phyloP scores from a whole-genome alignment of 495 filamentous ascomycete genomes.

The Annulohypoxylon maeteangense region DNA sequence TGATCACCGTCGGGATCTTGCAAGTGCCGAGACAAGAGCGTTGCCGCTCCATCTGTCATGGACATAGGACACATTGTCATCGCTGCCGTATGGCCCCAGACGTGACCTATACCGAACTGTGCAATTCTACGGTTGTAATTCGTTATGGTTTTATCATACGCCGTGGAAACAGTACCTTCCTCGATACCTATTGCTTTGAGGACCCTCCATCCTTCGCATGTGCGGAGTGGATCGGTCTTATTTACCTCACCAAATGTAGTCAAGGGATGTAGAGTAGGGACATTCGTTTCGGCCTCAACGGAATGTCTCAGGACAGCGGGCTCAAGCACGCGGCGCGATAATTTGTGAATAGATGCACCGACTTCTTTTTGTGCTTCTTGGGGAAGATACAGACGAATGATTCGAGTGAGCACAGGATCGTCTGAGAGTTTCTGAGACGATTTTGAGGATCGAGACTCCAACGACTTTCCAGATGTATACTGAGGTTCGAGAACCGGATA shows the following conservation, averaged over 20 bases:
- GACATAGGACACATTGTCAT: conserved; percentile 4
- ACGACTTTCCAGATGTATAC: neutral
- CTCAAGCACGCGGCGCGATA: neutral
- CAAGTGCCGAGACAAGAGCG: neutral
- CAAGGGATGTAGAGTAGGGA: neutral
- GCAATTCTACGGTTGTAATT: neutral
- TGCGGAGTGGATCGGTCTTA: neutral
- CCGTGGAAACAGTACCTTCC: neutral
- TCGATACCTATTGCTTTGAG: neutral
- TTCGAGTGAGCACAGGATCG: neutral
- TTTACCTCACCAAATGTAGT: neutral
- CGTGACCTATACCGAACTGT: neutral
- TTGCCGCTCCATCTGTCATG: neutral
- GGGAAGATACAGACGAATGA: neutral
- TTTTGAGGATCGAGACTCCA: neutral
- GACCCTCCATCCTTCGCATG: neutral
- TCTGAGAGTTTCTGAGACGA: neutral
- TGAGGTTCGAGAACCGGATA: neutral
- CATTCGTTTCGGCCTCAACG: neutral
- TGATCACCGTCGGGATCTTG: neutral
- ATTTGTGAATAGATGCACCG: neutral
- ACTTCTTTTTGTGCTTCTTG: neutral
- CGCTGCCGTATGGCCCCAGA: neutral
- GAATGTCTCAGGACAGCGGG: neutral
- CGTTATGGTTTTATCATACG: neutral